A percentile compares a stretch with the other conserved stretches of the same genome.
Conservation (phyloP, 805 yeast genomes). For the Priceomyces medius region DNA sequence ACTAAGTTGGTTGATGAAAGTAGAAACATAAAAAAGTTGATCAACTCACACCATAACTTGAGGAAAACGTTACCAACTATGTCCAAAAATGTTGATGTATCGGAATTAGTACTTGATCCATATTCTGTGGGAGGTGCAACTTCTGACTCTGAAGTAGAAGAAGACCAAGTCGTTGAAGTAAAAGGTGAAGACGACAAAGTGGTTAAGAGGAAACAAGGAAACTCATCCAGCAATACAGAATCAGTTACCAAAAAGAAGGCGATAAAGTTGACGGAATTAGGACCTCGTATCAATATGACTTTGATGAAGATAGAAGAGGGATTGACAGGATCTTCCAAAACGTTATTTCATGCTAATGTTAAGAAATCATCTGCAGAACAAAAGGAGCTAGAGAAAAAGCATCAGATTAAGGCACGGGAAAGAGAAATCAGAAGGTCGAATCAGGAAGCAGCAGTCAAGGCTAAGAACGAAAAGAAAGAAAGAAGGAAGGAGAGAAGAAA, state of each 20-base stretch:
- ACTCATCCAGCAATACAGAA: constrained; percentile 18
- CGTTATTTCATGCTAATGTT: constrained; percentile 74
- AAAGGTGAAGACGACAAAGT: constrained; percentile 20
- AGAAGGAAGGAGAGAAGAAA: constrained; percentile 70
- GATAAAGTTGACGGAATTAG: constrained; percentile 86
- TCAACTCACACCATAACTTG: constrained; percentile 57
- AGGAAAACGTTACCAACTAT: constrained; percentile 71
- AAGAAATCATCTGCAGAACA: constrained; percentile 63
- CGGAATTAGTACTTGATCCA: constrained; percentile 81
- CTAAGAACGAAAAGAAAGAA: constrained; percentile 69
- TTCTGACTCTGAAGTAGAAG: constrained; percentile 92
- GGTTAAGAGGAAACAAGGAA: constrained; percentile 21
- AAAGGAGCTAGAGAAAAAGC: constrained; percentile 61
- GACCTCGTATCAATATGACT: constrained; percentile 80
- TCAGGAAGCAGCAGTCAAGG: constrained; percentile 76
- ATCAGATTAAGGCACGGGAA: constrained; percentile 57
- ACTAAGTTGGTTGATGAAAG: constrained; percentile 82
- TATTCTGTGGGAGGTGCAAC: constrained; percentile 79
- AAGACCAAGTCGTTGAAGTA: constrained; percentile 76
- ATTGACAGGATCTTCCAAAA: constrained; percentile 77
- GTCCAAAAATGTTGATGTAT: constrained; percentile 65
- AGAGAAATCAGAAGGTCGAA: constrained; percentile 71
- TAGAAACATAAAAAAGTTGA: constrained; percentile 67
- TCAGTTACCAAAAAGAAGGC: constrained; percentile 63
- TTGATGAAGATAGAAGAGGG: constrained; percentile 91